A percentile compares a stretch with the other conserved stretches of the same genome.
Conservation (phyloP, 148 eudicot species). For the Talinum fruticosum region DNA sequence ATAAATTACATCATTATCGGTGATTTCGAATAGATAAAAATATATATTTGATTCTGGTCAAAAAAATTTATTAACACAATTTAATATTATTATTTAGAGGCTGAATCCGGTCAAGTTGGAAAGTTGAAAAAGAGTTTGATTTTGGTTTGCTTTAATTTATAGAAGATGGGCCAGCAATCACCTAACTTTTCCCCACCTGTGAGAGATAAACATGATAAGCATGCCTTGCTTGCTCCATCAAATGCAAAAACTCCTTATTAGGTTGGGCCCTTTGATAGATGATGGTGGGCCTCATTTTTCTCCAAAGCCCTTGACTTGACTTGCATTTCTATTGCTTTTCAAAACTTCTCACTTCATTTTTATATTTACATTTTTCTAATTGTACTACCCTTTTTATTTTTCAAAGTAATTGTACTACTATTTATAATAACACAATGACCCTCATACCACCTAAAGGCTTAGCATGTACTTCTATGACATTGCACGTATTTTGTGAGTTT, state of each 20-base stretch:
- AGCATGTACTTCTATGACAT: no score
- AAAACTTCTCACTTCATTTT: neutral
- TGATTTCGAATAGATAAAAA: no score
- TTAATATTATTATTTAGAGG: no score
- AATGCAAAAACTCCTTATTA: neutral
- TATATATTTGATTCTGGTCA: no score
- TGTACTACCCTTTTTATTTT: no score
- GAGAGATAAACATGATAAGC: neutral
- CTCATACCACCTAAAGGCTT: no score
- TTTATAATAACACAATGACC: no score
- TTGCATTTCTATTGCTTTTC: neutral
- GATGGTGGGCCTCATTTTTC: neutral
- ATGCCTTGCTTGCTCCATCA: constrained; percentile 1
- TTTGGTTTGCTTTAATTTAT: neutral
- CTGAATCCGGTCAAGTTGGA: neutral
- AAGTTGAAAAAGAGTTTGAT: neutral
- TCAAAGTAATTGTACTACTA: no score
- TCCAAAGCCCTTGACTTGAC: neutral
- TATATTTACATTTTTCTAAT: no score
- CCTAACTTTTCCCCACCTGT: neutral
- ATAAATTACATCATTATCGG: no score
- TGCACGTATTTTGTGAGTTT: no score
- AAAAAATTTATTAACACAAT: no score
- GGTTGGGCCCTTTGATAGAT: neutral
- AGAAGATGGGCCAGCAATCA: neutral